Base-by-base conservation (phyloP, 768 basidiomycete species). In the Dioszegia crocea region DNA sequence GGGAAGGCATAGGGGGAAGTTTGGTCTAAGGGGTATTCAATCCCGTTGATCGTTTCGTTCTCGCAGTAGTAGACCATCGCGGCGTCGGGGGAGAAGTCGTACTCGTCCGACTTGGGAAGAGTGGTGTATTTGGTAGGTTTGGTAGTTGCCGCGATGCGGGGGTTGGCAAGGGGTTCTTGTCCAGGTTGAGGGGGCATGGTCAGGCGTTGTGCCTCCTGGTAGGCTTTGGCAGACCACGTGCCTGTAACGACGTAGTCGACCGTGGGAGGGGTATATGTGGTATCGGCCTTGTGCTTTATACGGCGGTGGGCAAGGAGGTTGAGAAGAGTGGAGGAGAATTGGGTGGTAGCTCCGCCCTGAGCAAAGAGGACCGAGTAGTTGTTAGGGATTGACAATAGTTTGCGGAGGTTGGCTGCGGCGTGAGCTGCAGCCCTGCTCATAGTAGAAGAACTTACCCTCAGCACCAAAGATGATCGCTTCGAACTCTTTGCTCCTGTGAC, bases 41-140 rank as follows among this genome's bases (percentile, higher is more conserved):
- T 87, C 41, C 96, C 96, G 66, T 94, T 87, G 58, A 98, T 88
- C 14, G 96, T 99, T 81, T 99, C 96, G 81, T 99, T 99, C 77
- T 96, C 96, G 83, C 96, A 99, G 80, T 96, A 98, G 80, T 94
- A 98, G 59, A 97, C 86, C 66, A 93, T 83, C 26, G 88, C 93
- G 14, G 94, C 86, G 72, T 86, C 83, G n/a, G 78, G 62, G 8
- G 88, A 87, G 80, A 97, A 91, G 10, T 78, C 74, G 82, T 88
- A 98, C 53, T 82, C 82, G 54, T 80, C 78, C 73, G 84, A 85
- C 11, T 85, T 79, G 9, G 96, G 92, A 73, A 98, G 84, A 62
- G 83, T 84, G 65, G 91, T 75, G 62, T 68, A 77, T 16, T 69
- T 86, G 77, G 87, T 89, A 0, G 85, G 80, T 72, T 87, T 86